phyloP scores from a whole-genome alignment of 257 asterid species.

The Solanum habrochaites region DNA sequence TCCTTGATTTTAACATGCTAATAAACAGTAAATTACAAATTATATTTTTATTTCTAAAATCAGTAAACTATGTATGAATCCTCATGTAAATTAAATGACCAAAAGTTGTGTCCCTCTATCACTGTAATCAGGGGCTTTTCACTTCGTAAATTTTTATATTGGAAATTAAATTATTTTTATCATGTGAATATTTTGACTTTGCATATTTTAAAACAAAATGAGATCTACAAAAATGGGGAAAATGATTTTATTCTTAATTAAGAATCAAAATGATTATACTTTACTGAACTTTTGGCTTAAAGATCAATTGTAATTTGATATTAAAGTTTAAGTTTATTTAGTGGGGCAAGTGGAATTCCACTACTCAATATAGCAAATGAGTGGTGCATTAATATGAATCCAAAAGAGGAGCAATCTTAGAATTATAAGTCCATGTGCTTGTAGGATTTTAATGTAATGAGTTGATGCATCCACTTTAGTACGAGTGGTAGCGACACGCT shows the following conservation, averaged over 20 bases:
- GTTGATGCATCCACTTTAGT: not conserved
- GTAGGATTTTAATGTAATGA: not conserved
- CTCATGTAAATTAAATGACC: not conserved
- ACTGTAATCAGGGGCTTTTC: not conserved
- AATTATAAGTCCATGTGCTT: not conserved
- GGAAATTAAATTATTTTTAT: not conserved
- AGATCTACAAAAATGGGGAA: not conserved
- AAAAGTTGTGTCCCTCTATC: not conserved
- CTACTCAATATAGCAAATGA: not conserved
- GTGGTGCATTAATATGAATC: not conserved
- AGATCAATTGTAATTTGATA: not conserved
- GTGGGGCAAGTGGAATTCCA: not conserved
- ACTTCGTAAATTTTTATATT: not conserved
- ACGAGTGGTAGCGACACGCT: not conserved
- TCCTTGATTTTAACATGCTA: not conserved
- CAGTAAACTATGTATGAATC: not conserved
- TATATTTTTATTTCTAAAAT: not conserved
- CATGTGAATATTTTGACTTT: not conserved
- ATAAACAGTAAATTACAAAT: not conserved
- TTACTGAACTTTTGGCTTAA: not conserved
- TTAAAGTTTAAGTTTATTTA: not conserved
- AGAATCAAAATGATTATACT: not conserved
- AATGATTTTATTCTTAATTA: not conserved
- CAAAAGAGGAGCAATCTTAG: not conserved
- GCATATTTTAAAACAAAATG: not conserved